phyloP scores from a whole-genome alignment of 495 filamentous ascomycete genomes.

The Tuber magnatum region DNA sequence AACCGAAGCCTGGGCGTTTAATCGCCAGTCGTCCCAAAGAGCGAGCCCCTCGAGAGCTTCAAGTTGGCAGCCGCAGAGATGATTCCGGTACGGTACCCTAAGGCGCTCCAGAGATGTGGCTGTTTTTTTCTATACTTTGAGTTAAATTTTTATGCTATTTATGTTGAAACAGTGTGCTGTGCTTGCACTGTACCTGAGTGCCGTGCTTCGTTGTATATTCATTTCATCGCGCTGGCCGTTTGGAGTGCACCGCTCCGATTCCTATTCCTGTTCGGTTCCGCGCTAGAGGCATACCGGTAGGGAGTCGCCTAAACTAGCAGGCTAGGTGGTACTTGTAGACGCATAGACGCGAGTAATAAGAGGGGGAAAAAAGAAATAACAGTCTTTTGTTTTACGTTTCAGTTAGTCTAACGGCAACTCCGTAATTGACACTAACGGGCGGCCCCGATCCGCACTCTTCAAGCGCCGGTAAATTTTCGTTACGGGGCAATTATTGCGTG shows the following conservation, averaged over 20 bases:
- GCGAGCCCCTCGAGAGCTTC: neutral
- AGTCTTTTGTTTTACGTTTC: neutral
- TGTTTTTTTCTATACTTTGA: neutral
- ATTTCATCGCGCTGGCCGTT: neutral
- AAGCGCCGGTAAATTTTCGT: neutral
- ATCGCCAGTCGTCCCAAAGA: neutral
- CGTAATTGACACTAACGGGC: neutral
- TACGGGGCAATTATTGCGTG: neutral
- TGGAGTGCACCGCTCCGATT: neutral
- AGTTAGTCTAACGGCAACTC: neutral
- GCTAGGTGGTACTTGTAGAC: neutral
- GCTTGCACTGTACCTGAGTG: neutral
- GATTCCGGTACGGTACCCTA: neutral
- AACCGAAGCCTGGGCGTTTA: neutral
- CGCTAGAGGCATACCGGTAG: neutral
- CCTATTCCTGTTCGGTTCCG: neutral
- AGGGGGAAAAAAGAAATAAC: neutral
- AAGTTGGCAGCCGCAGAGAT: neutral
- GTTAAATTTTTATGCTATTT: neutral
- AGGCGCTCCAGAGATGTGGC: neutral
- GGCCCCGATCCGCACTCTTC: neutral
- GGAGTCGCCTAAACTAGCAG: slow-evolving; percentile 1
- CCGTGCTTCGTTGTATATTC: neutral
- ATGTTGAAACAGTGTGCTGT: neutral
- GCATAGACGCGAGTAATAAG: neutral